Percentiles rank a stretch among this genome's conserved stretches.
Conservation (phyloP, 1,284 basidiomycete genomes). For the Cystobasidium pallidum region DNA sequence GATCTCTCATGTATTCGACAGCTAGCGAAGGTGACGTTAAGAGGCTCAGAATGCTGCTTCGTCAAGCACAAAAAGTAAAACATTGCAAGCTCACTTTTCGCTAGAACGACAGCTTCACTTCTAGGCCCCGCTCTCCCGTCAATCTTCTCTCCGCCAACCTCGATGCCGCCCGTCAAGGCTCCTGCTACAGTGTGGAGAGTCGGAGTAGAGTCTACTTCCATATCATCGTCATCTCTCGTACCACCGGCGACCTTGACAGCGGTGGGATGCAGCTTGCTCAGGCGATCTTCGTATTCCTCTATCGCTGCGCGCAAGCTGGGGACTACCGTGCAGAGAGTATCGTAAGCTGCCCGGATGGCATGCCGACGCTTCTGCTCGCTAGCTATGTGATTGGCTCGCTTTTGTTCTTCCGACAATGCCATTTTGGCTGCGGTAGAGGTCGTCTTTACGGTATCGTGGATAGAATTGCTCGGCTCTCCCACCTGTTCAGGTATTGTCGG, state of each 20-base stretch:
- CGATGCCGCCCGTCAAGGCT: conserved; percentile 51
- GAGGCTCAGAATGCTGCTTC: background rate
- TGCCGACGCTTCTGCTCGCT: conserved; percentile 87
- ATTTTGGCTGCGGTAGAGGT: conserved; percentile 50
- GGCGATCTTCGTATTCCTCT: conserved; percentile 56
- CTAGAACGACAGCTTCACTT: conserved; percentile 80
- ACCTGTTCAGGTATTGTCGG: background rate
- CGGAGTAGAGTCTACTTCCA: background rate
- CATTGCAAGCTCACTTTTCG: conserved; percentile 68
- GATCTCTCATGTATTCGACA: conserved; percentile 75
- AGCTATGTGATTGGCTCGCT: conserved; percentile 90
- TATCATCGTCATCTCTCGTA: too few relatives aligned
- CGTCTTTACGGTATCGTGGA: background rate
- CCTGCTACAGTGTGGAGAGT: conserved; percentile 44
- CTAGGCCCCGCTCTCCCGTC: conserved; percentile 80
- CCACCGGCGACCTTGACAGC: background rate
- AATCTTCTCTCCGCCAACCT: conserved; percentile 64
- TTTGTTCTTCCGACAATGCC: conserved; percentile 78
- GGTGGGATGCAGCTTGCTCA: conserved; percentile 39
- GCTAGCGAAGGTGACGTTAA: conserved; percentile 60
- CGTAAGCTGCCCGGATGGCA: conserved; percentile 84
- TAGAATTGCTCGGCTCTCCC: conserved; percentile 4
- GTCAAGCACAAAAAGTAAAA: background rate
- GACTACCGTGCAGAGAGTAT: conserved; percentile 75
- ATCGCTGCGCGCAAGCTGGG: conserved; percentile 73